Base-by-base conservation (phyloP, 768 basidiomycete species). In the Cyclocybe aegerita region DNA sequence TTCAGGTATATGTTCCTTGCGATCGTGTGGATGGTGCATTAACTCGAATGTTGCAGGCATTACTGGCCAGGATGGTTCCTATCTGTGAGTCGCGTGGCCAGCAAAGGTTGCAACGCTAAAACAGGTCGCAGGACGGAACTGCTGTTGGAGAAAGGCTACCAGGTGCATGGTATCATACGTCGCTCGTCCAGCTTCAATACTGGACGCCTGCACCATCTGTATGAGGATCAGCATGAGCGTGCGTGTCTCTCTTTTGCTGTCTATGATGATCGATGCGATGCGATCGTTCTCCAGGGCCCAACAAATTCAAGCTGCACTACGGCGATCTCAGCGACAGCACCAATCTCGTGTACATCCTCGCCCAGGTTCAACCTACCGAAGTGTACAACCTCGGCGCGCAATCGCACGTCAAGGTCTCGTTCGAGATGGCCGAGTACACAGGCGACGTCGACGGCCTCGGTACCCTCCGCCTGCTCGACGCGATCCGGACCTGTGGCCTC, bases 351-450 rank as follows among this genome's bases (percentile, higher is more conserved):
- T 94, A 94, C 71, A 88, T 98, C 74, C 87, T 98, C 66, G 88
- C 96, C 3, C 86, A 92, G 61, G 93, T 97, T 48, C 90, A 90
- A 68, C 95, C 95, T 2, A 87, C 93, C 15, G 96, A 98, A 72
- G 87, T 98, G 53, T 98, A 97, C 82, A 98, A 98, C 70, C 86
- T 98, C 46, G 95, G 93, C 39, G 95, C 95, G 11, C 95, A 98
- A 69, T 93, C 91, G 38, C 95, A 98, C 74, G 95, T 98, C 76
- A 98, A 98, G 70, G 95, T 98, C 57, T 97, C 94, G 23, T 98
- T 98, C 69, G 96, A 98, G 70, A 96, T 98, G 93, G 92, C 95
- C 17, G 95, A 98, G 71, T 98, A 98, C 74, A 98, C 96, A 0
- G 94, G 91, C 44, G 96, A 98, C 63, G 95, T 98, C 43, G 95